phyloP scores from a whole-genome alignment of 1,284 basidiomycete species.

The Microbotryomycetes sp. region DNA sequence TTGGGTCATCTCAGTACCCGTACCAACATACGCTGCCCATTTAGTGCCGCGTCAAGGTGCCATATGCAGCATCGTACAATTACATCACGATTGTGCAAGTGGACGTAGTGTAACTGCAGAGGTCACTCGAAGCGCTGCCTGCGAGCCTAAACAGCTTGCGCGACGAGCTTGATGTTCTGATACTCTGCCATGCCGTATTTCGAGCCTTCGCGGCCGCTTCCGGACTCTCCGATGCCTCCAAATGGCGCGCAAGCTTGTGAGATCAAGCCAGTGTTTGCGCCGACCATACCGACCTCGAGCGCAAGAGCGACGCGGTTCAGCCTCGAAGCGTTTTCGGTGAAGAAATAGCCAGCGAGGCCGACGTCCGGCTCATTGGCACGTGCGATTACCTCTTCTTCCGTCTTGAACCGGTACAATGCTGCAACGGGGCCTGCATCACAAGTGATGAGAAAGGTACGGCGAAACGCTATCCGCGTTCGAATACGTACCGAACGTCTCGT shows the following conservation, averaged over 20 bases:
- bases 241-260: constrained; percentile 81
- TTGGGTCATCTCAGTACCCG: too few relatives aligned
- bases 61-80: too few relatives aligned
- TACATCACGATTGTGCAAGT: too few relatives aligned
- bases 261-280: constrained; percentile 68
- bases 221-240: constrained; percentile 84
- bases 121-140: too few relatives aligned
- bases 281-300: constrained; percentile 88
- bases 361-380: constrained; percentile 77
- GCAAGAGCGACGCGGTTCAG: constrained; percentile 97
- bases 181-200: constrained; percentile 75
- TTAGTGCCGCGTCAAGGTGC: too few relatives aligned
- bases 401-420: constrained; percentile 56
- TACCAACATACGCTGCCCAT: too few relatives aligned
- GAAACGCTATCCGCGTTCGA: too few relatives aligned
- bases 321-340: constrained; percentile 77
- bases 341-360: constrained; percentile 91
- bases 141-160: constrained; percentile 66
- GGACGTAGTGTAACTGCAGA: too few relatives aligned
- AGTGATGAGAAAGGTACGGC: too few relatives aligned
- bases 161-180: constrained; percentile 68
- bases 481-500: constrained; percentile 35
- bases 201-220: constrained; percentile 50
- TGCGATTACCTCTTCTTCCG: constrained; percentile 82
- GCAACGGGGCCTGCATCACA: constrained; percentile 28